phyloP scores from a whole-genome alignment of 2,329 filamentous ascomycete species.

The Stagonosporopsis cucurbitacearum region DNA sequence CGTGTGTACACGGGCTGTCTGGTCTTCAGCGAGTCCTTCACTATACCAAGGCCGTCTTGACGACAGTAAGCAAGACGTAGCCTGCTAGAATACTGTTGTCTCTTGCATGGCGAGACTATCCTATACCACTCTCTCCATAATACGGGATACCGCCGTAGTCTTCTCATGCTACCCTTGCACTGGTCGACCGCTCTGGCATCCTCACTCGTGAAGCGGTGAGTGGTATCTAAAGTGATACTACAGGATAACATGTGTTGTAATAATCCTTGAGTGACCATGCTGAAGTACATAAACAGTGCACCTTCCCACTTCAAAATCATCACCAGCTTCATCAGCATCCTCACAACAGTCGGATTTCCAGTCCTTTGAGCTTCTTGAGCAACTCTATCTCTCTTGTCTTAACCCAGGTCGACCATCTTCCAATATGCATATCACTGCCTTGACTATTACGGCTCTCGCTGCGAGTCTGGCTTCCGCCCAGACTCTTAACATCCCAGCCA shows the following conservation, averaged over 20 bases:
- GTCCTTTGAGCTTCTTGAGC: neutral
- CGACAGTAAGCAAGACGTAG: neutral
- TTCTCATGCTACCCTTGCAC: neutral
- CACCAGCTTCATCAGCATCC: neutral
- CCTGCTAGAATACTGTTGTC: neutral
- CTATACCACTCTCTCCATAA: neutral
- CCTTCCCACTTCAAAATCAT: neutral
- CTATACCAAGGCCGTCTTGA: neutral
- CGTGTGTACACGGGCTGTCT: neutral
- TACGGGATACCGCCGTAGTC: neutral
- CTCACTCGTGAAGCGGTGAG: neutral
- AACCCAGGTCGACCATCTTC: neutral
- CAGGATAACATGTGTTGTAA: neutral
- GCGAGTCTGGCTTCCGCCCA: neutral
- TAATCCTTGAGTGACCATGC: neutral
- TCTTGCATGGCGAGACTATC: neutral
- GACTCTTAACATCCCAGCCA: conserved; percentile 3
- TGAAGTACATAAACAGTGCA: neutral
- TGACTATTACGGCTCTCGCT: neutral
- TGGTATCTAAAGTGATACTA: neutral
- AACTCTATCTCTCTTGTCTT: neutral
- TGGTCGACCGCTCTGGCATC: neutral
- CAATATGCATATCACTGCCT: neutral
- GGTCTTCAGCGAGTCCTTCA: neutral
- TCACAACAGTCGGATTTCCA: neutral